Evolutionary conservation across 768 basidiomycete genomes (phyloP).

Genomic region (Trametopsis cervina): DNA sequence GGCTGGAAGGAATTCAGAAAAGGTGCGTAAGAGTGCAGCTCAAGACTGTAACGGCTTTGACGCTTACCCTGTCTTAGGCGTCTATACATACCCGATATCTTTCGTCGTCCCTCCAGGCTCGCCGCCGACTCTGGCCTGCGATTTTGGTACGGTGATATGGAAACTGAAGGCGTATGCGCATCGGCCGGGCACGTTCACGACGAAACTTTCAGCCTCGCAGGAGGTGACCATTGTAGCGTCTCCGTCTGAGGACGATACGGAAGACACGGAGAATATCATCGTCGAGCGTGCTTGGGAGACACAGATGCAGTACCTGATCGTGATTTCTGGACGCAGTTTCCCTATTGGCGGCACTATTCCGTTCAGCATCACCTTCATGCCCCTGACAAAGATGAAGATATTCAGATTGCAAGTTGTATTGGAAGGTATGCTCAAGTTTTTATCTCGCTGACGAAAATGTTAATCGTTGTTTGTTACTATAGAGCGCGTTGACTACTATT

Average conservation of each 20-base stretch:
- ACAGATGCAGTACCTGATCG: constrained; percentile 76
- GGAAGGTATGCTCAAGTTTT: constrained; percentile 65
- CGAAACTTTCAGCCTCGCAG: constrained; percentile 59
- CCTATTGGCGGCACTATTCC: constrained; percentile 80
- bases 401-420: constrained; percentile 65
- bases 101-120: constrained; percentile 76
- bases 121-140: constrained; percentile 70
- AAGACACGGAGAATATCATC: constrained; percentile 73
- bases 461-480: constrained; percentile 5
- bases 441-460: background rate
- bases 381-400: constrained; percentile 76
- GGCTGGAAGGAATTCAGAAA: constrained; percentile 87
- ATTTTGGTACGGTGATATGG: constrained; percentile 76
- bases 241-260: constrained; percentile 80
- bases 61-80: constrained; percentile 41
- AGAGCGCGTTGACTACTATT: constrained; percentile 83
- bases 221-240: constrained; percentile 72
- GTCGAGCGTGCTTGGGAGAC: constrained; percentile 90
- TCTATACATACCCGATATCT: constrained; percentile 91
- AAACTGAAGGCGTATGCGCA: constrained; percentile 74
- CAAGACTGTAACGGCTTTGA: constrained; percentile 1
- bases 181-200: constrained; percentile 74
- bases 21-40: constrained; percentile 38
- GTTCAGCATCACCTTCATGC: constrained; percentile 73
- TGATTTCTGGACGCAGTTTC: constrained; percentile 68